These are phyloP conservation scores for Boletus rex-veris DNA, from an alignment of 768 basidiomycete genomes.

Conservation along the genomic window DNA sequence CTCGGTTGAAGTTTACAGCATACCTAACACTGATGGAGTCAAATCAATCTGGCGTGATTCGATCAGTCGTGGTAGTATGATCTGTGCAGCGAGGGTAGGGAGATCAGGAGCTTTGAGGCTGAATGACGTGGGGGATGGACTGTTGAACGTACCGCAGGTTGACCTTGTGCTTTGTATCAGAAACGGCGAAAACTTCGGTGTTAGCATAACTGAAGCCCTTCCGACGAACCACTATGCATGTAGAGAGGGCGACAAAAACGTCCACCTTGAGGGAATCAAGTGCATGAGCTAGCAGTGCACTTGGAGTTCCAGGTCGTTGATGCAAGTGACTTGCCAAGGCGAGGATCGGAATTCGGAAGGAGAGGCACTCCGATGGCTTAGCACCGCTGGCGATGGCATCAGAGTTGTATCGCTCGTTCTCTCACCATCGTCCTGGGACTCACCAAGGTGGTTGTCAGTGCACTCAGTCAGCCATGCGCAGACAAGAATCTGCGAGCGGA, in stretches of 20 bases:
- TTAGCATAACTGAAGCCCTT: not conserved
- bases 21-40: constrained; percentile 3
- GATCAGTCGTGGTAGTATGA: constrained; percentile 9
- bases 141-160: constrained; percentile 4
- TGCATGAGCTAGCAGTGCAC: too few species aligned
- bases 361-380: too few species aligned
- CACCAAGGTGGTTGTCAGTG: too few species aligned
- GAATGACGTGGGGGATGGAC: constrained; percentile 6
- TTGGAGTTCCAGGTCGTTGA: too few species aligned
- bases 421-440: too few species aligned
- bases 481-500: not conserved
- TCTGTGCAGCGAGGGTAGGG: not conserved
- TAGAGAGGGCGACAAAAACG: too few species aligned
- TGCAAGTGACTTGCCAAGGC: too few species aligned
- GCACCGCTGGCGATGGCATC: not conserved
- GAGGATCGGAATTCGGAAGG: too few species aligned
- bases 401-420: not conserved
- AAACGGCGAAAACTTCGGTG: not conserved
- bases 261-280: too few species aligned
- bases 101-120: not conserved
- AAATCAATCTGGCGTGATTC: constrained; percentile 14
- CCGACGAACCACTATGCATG: too few species aligned
- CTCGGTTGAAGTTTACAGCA: not conserved
- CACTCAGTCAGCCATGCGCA: not conserved
- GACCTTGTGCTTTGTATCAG: not conserved